Evolutionary conservation across 208 protist species (phyloP), one percentile per base, ranked within the genome.

Genomic region (Leishmania arabica): DNA sequence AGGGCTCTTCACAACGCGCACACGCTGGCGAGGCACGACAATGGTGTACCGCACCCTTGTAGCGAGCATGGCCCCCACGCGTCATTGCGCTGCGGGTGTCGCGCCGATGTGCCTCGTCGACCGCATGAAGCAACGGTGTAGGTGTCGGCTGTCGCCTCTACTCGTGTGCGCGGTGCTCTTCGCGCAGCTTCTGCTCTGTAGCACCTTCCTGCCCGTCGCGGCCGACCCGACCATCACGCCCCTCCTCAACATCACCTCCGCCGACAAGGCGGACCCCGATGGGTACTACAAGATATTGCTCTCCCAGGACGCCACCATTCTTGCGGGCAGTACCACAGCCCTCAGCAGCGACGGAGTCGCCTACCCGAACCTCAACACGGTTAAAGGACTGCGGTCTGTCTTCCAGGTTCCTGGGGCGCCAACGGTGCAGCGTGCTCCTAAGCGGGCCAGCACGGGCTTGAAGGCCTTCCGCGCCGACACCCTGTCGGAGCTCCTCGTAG

Each of bases 401-500:
- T 75, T 15, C 79, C 54, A 47, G 27, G 69, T 82, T 58, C 53
- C 66, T 66, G n/a, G 2, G 58, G 47, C 37, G 17, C 24, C 80
- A 2, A 64, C 34, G 19, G 51, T 3, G 76, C 31, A 66, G 21
- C 15, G 40, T 40, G 66, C 69, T 54, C 40, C 71, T 51, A 42
- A 64, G 8, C 53, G 58, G 34, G 3, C 83, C 1, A 86, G 87
- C 77, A 82, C 78, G 1, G 37, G 45, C 27, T 66, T 47, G 49
- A 80, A 47, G 19, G 86, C 85, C 31, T 91, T 89, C 80, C 91
- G 86, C 58, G 81, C 85, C 9, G 85, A 88, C 58, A 78, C 75
- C 8, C 40, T 91, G 47, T 93, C 90, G 0, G 89, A 95, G 24
- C 4, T 91, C n/a, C 85, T 93, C 40, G 69, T 93, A 3, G 73